Conservation (phyloP, 1,139 yeast genomes). For the Taphrina pruni region DNA sequence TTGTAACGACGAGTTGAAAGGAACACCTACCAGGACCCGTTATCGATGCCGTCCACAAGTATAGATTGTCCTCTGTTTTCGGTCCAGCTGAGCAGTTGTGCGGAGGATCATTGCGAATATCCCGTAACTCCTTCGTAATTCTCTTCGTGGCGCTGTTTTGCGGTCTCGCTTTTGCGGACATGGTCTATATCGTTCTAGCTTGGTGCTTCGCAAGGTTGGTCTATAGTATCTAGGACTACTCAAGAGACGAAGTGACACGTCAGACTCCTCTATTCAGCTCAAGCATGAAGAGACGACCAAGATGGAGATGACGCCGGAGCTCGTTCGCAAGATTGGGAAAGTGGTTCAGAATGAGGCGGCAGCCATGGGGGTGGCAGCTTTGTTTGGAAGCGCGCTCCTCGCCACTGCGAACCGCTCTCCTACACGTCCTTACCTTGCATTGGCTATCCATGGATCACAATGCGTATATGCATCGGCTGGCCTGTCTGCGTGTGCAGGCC, state of each 20-base stretch:
- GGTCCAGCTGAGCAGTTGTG: constrained; percentile 57
- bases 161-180: constrained; percentile 21
- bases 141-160: constrained; percentile 28
- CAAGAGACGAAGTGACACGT: background rate
- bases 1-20: background rate
- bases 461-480: too few relatives aligned
- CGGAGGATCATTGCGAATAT: constrained; percentile 32
- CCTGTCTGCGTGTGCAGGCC: too few relatives aligned
- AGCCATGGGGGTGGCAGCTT: background rate
- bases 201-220: background rate
- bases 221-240: too few relatives aligned
- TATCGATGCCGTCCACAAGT: constrained; percentile 67
- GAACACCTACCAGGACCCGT: constrained; percentile 65
- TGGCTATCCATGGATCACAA: too few relatives aligned
- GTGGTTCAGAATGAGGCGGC: constrained; percentile 13
- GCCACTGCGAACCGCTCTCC: background rate
- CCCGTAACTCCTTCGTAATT: constrained; percentile 32
- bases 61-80: constrained; percentile 59
- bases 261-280: background rate
- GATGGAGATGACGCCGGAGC: background rate
- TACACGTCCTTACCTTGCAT: background rate
- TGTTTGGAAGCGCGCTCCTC: constrained; percentile 4
- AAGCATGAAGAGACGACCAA: too few relatives aligned
- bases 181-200: background rate
- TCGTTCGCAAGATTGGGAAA: background rate